Percentiles rank a stretch among this genome's conserved stretches.
phyloP scores from a whole-genome alignment of 371 early-diverging fungal species.

The Mortierella sp. region DNA sequence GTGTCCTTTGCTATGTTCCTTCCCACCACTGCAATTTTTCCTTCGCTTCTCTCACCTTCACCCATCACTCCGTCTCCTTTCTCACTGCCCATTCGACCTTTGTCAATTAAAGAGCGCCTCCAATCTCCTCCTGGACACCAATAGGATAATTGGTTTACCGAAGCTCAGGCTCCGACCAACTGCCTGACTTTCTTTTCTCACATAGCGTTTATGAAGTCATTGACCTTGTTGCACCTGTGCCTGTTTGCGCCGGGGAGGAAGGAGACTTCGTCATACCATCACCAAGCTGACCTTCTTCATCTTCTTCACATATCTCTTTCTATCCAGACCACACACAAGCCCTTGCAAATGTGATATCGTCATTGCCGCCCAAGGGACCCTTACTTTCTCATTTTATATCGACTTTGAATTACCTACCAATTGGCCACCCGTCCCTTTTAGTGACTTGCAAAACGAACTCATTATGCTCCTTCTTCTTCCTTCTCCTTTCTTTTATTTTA shows the following conservation, averaged over 20 bases:
- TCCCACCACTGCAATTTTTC: not conserved
- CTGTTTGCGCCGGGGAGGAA: not conserved
- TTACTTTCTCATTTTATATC: not conserved
- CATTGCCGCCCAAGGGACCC: not conserved
- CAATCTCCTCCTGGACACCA: not conserved
- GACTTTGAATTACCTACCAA: not conserved
- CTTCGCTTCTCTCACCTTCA: not conserved
- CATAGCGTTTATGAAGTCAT: not conserved
- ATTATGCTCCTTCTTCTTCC: not conserved
- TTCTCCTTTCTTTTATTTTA: not conserved
- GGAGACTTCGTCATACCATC: not conserved
- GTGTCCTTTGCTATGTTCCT: not conserved
- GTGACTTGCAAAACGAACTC: not conserved
- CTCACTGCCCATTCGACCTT: not conserved
- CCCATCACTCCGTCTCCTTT: not conserved
- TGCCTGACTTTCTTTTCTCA: not conserved
- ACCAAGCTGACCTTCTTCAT: not conserved
- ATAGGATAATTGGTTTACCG: not conserved
- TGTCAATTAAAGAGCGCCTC: not conserved
- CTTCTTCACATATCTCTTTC: not conserved
- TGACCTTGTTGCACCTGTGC: not conserved
- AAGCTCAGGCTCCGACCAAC: not conserved
- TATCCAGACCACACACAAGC: not conserved
- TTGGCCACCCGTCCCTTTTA: not conserved
- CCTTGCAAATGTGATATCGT: not conserved